Evolutionary conservation across 345 rosid genomes (phyloP).

Genomic region (Chamaenerion angustifolium): DNA sequence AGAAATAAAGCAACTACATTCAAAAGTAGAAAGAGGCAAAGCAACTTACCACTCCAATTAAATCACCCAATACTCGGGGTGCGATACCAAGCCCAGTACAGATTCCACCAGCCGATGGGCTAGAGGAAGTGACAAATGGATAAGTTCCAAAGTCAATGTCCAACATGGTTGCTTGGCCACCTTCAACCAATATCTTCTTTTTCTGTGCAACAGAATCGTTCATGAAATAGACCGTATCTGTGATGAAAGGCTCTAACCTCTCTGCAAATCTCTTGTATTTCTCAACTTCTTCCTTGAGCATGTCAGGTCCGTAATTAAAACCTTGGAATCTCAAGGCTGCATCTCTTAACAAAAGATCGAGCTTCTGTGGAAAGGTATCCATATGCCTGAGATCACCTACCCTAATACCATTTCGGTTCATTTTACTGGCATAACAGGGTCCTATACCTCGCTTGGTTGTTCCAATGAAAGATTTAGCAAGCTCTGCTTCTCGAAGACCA

Average conservation of each 20-base stretch:
- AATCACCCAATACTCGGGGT: constrained; percentile 79
- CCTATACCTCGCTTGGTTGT: constrained; percentile 94
- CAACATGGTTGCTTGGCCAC: constrained; percentile 98
- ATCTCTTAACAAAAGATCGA: constrained; percentile 55
- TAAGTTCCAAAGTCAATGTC: constrained; percentile 92
- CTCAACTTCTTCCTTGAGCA: constrained; percentile 82
- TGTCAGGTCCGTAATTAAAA: constrained; percentile 52
- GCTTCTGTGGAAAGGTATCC: constrained; percentile 88
- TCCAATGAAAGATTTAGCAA: constrained; percentile 78
- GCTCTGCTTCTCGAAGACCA: constrained; percentile 80
- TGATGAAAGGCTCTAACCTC: constrained; percentile 77
- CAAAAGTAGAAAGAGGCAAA: background rate
- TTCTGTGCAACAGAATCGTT: constrained; percentile 63
- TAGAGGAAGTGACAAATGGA: constrained; percentile 95
- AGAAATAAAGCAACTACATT: too few species aligned
- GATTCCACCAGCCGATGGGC: constrained; percentile 96
- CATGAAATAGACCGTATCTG: constrained; percentile 77
- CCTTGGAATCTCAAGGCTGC: constrained; percentile 65
- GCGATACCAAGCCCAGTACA: constrained; percentile 94
- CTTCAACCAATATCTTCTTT: constrained; percentile 84
- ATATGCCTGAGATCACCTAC: constrained; percentile 84
- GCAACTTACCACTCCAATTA: constrained; percentile 76
- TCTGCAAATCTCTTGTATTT: constrained; percentile 80
- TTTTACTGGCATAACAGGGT: constrained; percentile 76
- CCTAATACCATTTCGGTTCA: constrained; percentile 77